Evolutionary conservation across 1,139 yeast species (phyloP), one percentile per base, ranked within the genome.

Genomic region (Yamadazyma jaroonii): DNA sequence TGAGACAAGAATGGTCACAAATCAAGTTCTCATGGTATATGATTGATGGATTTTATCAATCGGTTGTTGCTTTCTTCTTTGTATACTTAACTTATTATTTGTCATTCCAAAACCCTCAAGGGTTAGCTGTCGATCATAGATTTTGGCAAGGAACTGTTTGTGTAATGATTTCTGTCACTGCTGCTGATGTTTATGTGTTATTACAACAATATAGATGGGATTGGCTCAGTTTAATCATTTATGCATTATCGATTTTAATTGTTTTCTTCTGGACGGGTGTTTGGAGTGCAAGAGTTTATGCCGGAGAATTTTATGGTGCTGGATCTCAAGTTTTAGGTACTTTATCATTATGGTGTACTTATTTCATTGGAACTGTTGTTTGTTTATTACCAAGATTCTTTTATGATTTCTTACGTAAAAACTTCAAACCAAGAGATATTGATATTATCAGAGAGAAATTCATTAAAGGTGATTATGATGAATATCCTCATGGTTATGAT

Each of bases 241-340:
- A 69, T 46, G 63, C 71, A 3, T 54, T 79, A 32, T 77, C 83
- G 3, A 64, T 73, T 31, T 57, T 77, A 39, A 50, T 78, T 37
- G 72, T 78, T n/a, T 76, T 64, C 49, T 76, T 77, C 59, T 79
- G 84, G 84, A 65, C 80, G 8, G 81, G 82, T 32, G 77, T 71
- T 8, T 79, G 84, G 83, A 69, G 80, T 49, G 63, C 76, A 1
- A 57, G 70, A 32, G 47, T 57, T 3, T 52, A 49, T 21, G 60
- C 66, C 4, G 67, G 65, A 11, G 80, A 76, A 46, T 79, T 73
- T 50, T 79, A 71, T 53, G 66, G 66, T 38, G 76, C 80, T n/a
- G 84, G 80, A 17, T 56, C 80, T 2, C 77, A 76, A 48, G 59
- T 65, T 23, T 70, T 74, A 44, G 83, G 82, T 6, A 69, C 78